Evolutionary conservation across 1,139 yeast genomes (phyloP), one percentile per base, ranked within the genome.

Genomic region (Blastobotrys proliferans): DNA sequence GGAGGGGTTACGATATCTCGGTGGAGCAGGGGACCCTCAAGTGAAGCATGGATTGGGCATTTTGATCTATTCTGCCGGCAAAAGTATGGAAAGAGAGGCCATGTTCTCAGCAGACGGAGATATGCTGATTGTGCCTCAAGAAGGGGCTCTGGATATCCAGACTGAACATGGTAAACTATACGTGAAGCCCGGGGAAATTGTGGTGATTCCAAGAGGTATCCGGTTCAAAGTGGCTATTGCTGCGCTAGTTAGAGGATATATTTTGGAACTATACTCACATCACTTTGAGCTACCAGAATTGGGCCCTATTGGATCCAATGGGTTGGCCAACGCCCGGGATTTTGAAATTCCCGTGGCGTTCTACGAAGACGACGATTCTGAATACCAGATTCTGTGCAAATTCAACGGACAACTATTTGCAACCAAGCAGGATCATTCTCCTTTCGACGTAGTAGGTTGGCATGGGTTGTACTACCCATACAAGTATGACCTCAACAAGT

Each of bases 401-500:
- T 53, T 55, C 39, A 52, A 52, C 33, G 60, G 60, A 22, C 46
- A 51, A 13, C 42, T 55, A 33, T 57, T 51, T 47, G 39, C 47
- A 31, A 49, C 54, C n/a, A 37, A 32, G 5, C 59, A 53, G 33
- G 49, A 47, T 38, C 62, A 57, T 38, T 46, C 61, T 18, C 64
- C 63, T 1, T 60, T 53, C 40, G 58, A 60, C 33, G 61, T 60
- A 14, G 61, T 59, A 8, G 64, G 55, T 2, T 60, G 63, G 63
- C 61, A 57, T 30, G 64, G 64, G 10, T 46, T 51, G 29, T 60
- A 60, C 44, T 56, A 54, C 35, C 64, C 64, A 2, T 60, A 51
- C 52, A 60, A 60, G 48, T 60, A 60, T 38, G 63, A 60, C 35
- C 50, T 60, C 30, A 54, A 56, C 21, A 46, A 47, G 46, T 58